Evolutionary conservation across 148 eudicot genomes (phyloP), one percentile per base, ranked within the genome.

Genomic region (Mesembryanthemum crystallinum): DNA sequence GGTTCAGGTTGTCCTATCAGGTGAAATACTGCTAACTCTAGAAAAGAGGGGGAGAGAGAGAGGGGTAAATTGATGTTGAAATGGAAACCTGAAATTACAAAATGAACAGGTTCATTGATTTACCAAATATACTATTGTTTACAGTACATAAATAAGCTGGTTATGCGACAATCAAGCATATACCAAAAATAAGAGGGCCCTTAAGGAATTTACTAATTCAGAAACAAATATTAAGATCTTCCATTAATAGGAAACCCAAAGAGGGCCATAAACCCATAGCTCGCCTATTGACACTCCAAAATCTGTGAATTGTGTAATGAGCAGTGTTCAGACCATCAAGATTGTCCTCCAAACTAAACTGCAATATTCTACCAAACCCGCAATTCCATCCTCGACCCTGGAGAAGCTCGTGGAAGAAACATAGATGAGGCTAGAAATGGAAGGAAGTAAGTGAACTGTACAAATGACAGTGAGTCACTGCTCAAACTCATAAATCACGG

Each of bases 61-160:
- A n/a, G n/a, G n/a, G n/a, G n/a, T n/a, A n/a, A n/a, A n/a, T n/a
- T n/a, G n/a, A n/a, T n/a, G n/a, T n/a, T n/a, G n/a, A n/a, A n/a
- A n/a, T n/a, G n/a, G n/a, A n/a, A n/a, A n/a, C n/a, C n/a, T n/a
- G n/a, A n/a, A n/a, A n/a, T n/a, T n/a, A n/a, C 35, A 47, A 28
- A 69, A 47, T 13, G 28, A 45, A 47, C 57, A 39, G 23, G 3
- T 66, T 43, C 64, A 21, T 29, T 24, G 29, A 59, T 64, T 60
- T 63, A 74, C 43, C 69, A 43, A 64, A 74, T 74, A 47, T 21
- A 43, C 58, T 63, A 49, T 14, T 63, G 47, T 74, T 66, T 42
- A 42, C 69, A 63, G 77, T 74, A 74, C 77, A 74, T 49, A 27
- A 62, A 45, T 73, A 73, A 73, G 67, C 29, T 60, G 28, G 51